Conservation (phyloP, 495 filamentous ascomycete genomes). For the Oleoguttula mirabilis region DNA sequence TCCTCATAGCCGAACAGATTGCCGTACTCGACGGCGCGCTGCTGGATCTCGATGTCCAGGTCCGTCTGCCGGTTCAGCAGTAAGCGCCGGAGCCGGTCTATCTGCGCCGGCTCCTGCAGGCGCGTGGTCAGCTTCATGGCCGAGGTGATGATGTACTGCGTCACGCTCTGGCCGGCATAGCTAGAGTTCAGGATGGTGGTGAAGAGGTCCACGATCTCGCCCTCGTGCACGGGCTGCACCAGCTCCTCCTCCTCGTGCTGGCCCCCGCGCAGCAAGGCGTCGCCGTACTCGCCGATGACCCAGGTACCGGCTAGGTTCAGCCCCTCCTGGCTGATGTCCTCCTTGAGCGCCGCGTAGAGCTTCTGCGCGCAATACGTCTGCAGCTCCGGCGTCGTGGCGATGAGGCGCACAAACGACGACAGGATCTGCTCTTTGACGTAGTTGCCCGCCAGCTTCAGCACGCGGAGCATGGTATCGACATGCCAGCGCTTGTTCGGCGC, state of each 20-base stretch:
- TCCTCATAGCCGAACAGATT: slow-evolving; percentile 86
- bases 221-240: slow-evolving; percentile 78
- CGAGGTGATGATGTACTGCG: slow-evolving; percentile 90
- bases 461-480: slow-evolving; percentile 91
- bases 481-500: slow-evolving; percentile 97
- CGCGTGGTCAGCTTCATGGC: slow-evolving; percentile 92
- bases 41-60: slow-evolving; percentile 88
- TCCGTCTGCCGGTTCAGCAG: slow-evolving; percentile 64
- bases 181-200: slow-evolving; percentile 83
- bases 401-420: slow-evolving; percentile 89
- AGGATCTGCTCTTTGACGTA: slow-evolving; percentile 97
- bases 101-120: slow-evolving; percentile 65
- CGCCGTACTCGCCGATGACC: slow-evolving; percentile 96
- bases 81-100: slow-evolving; percentile 71
- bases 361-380: slow-evolving; percentile 96
- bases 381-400: slow-evolving; percentile 85
- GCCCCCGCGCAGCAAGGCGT: slow-evolving; percentile 73
- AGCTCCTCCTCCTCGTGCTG: slow-evolving; percentile 93
- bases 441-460: slow-evolving; percentile 85
- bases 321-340: slow-evolving; percentile 94
- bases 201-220: slow-evolving; percentile 83
- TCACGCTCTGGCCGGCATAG: slow-evolving; percentile 76
- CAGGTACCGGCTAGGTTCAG: slow-evolving; percentile 88
- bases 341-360: slow-evolving; percentile 76
- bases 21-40: slow-evolving; percentile 85